Conservation (phyloP, 73 alveolate genomes). For the Durusdinium trenchii region DNA sequence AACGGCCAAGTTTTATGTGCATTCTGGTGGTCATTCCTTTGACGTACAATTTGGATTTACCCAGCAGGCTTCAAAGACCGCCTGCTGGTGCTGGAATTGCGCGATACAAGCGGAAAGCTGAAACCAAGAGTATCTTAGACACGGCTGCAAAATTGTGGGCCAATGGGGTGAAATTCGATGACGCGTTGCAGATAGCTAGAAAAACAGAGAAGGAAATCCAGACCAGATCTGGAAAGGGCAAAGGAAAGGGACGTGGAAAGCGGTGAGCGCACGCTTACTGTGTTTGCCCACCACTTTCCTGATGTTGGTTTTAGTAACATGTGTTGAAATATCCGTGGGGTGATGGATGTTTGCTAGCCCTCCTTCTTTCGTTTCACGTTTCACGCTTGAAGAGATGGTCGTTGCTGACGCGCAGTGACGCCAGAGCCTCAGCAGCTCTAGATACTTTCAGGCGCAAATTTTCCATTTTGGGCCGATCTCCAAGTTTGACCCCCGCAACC, state of each 20-base stretch:
- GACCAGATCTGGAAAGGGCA: not conserved
- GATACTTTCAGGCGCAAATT: too few species aligned
- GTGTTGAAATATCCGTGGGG: too few species aligned
- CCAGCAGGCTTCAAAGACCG: not conserved
- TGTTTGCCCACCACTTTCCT: too few species aligned
- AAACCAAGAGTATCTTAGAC: not conserved
- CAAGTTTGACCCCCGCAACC: too few species aligned
- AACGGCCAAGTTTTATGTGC: not conserved
- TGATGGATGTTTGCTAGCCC: too few species aligned
- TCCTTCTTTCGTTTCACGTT: too few species aligned
- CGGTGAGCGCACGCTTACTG: too few species aligned
- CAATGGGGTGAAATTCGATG: not conserved
- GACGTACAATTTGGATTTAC: not conserved
- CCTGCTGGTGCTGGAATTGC: not conserved
- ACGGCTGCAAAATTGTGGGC: slow-evolving; percentile 23
- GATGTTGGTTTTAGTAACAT: too few species aligned
- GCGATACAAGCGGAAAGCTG: not conserved
- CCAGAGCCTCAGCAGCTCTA: too few species aligned
- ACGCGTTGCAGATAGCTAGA: not conserved
- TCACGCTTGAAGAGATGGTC: too few species aligned
- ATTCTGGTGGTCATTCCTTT: not conserved
- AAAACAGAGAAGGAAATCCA: not conserved
- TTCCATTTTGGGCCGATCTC: too few species aligned
- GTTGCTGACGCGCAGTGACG: too few species aligned
- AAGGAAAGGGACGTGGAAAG: not conserved